Conservation (phyloP, 2,329 filamentous ascomycete genomes). For the Colletotrichum spinosum region DNA sequence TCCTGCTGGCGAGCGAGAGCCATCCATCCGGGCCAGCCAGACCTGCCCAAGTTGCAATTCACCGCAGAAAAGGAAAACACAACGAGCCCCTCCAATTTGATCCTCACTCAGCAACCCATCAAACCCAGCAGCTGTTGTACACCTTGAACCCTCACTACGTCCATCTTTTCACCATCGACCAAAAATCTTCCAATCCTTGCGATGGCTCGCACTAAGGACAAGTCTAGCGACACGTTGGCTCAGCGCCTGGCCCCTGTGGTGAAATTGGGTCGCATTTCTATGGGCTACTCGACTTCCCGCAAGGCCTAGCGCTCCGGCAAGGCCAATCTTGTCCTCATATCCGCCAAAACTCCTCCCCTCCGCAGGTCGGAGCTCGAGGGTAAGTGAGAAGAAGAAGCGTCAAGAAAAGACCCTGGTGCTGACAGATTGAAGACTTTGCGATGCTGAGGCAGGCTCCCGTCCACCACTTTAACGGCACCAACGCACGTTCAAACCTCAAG, state of each 20-base stretch:
- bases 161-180: not conserved
- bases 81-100: no score
- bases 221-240: constrained; percentile 15
- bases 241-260: constrained; percentile 11
- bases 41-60: no score
- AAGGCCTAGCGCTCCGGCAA: constrained; percentile 8
- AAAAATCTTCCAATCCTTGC: not conserved
- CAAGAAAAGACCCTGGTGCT: not conserved
- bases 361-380: constrained; percentile 16
- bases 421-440: not conserved
- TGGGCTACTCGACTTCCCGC: constrained; percentile 1
- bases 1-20: not conserved
- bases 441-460: constrained; percentile 9
- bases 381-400: not conserved
- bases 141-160: not conserved
- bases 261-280: constrained; percentile 6
- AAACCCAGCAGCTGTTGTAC: not conserved
- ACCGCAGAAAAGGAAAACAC: no score
- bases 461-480: constrained; percentile 10
- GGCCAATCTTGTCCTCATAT: constrained; percentile 14
- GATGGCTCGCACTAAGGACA: constrained; percentile 10
- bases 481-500: not conserved
- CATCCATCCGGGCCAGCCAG: no score
- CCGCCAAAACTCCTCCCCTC: constrained; percentile 6
- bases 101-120: no score